Evolutionary conservation across 164 flowering plant species (phyloP), one percentile per base, ranked within the genome.

Genomic region (Dillenia suffruticosa): DNA sequence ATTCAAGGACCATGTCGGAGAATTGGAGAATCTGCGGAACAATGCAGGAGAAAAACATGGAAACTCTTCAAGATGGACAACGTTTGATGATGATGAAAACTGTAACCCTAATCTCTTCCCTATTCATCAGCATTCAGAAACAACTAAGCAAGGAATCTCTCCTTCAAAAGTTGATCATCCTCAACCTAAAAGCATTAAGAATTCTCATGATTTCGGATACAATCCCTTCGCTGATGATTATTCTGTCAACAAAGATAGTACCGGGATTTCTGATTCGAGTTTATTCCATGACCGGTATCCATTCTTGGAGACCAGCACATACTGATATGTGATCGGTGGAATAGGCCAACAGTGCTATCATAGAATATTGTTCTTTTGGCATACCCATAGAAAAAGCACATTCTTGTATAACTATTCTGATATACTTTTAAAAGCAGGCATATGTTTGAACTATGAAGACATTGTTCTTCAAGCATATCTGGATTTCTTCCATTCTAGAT

Each of bases 1-100:
- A 64, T 87, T 88, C 83, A 91, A 85, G 69, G 87, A 85, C 46
- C 93, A 92, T 59, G 84, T 84, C 8, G 80, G 82, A 12, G 89
- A 88, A 67, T 81, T 82, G 85, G 87, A 82, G 76, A 80, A 44
- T 47, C 16, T 58, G 70, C 57, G 79, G 59, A 78, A 73, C 44
- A 68, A 72, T 3, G 70, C 79, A 0, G 70, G 67, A 52, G 88
- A 82, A 58, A 80, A 58, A 46, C 69, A 55, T 24, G 53, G 40
- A 40, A 69, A 46, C 71, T 74, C 86, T 1, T 69, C 57, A 19
- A 57, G 73, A 58, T 85, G 89, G 92, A 76, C 83, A n/a, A 74
- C 89, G 10, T 87, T 83, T 52, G 88, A 82, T 16, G 86, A 77
- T 44, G 80, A 82, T n/a, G 90, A 90, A 65, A 88, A 88, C 53